These are phyloP conservation scores for Alternaria hordeiaustralica DNA, from an alignment of 2,329 filamentous ascomycete genomes.

Conservation along the genomic window DNA sequence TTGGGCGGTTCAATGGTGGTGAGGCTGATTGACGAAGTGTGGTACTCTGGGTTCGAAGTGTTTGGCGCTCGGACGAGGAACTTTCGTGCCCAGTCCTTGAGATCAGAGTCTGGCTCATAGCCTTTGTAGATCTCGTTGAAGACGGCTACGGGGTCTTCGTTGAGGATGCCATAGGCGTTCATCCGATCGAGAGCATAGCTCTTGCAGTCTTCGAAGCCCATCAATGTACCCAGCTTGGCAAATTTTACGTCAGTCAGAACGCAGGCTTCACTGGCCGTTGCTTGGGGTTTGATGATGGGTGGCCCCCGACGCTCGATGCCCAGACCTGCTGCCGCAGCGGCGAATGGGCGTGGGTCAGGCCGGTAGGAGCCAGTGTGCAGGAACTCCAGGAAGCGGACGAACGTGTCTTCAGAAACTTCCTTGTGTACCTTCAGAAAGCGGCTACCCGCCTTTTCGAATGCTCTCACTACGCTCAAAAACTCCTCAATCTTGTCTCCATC, in stretches of 20 bases:
- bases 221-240: slow-evolving; percentile 41
- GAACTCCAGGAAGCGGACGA: slow-evolving; percentile 46
- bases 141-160: slow-evolving; percentile 46
- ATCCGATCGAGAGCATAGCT: slow-evolving; percentile 43
- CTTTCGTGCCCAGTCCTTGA: slow-evolving; percentile 29
- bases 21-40: not conserved
- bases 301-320: slow-evolving; percentile 21
- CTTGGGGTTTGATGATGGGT: slow-evolving; percentile 30
- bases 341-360: slow-evolving; percentile 22
- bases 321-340: slow-evolving; percentile 6
- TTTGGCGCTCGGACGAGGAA: slow-evolving; percentile 23
- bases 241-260: slow-evolving; percentile 33
- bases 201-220: slow-evolving; percentile 49
- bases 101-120: slow-evolving; percentile 27
- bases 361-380: slow-evolving; percentile 32
- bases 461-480: slow-evolving; percentile 38
- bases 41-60: not conserved
- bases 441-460: slow-evolving; percentile 33
- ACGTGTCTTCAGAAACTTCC: slow-evolving; percentile 32
- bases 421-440: slow-evolving; percentile 41
- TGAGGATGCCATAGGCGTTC: slow-evolving; percentile 35
- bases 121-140: slow-evolving; percentile 46
- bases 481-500: slow-evolving; percentile 34
- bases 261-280: slow-evolving; percentile 9
- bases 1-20: slow-evolving; percentile 22